Percentiles rank a stretch among this genome's conserved stretches.
Evolutionary conservation across 208 protist genomes (phyloP).

Genomic region (Acanthamoeba triangularis): DNA sequence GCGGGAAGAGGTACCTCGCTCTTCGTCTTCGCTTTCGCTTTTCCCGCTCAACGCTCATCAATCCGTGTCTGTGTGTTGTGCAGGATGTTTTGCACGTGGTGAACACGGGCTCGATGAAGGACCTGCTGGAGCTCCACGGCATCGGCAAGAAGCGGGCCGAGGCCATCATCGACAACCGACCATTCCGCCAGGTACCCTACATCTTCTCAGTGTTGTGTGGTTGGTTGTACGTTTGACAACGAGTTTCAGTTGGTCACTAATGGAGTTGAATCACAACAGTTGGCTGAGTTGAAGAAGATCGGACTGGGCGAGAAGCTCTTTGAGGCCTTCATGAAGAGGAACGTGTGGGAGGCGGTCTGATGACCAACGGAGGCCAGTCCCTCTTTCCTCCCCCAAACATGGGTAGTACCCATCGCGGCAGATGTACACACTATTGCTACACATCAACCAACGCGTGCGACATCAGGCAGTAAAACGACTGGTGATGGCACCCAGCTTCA

Average conservation of each 20-base stretch:
- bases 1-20: not conserved
- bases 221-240: no score
- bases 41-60: not conserved
- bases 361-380: not conserved
- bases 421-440: no score
- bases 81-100: slow-evolving; percentile 22
- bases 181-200: not conserved
- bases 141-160: slow-evolving; percentile 65
- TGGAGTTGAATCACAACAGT: not conserved
- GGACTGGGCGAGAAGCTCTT: slow-evolving; percentile 49
- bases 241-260: no score
- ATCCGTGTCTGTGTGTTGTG: not conserved
- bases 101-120: slow-evolving; percentile 26
- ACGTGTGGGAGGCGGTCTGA: slow-evolving; percentile 37
- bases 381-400: no score
- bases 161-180: slow-evolving; percentile 40
- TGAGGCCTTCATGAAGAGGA: slow-evolving; percentile 16
- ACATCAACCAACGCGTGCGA: no score
- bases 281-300: slow-evolving; percentile 27
- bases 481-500: no score
- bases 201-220: not conserved
- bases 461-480: no score
- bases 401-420: no score
- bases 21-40: not conserved
- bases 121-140: slow-evolving; percentile 6